Evolutionary conservation across 495 filamentous ascomycete genomes (phyloP).

Genomic region (Penicillium subrubescens): DNA sequence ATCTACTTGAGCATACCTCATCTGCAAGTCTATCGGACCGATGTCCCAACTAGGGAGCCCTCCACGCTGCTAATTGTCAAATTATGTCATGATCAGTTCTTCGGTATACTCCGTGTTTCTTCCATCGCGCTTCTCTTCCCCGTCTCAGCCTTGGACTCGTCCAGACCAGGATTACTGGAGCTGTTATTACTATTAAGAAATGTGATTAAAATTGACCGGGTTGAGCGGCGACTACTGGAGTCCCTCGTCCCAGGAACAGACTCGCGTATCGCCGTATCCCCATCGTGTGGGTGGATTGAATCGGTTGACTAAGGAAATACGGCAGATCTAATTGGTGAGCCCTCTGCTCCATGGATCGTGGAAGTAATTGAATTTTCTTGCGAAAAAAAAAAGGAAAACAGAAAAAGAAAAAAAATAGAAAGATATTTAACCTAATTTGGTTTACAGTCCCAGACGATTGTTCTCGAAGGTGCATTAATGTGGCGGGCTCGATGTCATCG

Average conservation of each 20-base stretch:
- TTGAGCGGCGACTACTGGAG: constrained; percentile 12
- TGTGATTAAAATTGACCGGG: constrained; percentile 25
- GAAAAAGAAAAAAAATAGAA: not conserved
- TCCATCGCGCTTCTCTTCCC: not conserved
- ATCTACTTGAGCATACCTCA: not conserved
- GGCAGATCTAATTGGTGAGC: constrained; percentile 18
- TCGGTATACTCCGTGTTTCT: constrained; percentile 10
- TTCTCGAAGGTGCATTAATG: constrained; percentile 1
- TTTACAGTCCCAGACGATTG: not conserved
- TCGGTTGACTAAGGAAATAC: constrained; percentile 15
- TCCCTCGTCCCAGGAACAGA: constrained; percentile 22
- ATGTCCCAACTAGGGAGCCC: constrained; percentile 22
- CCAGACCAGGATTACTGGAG: constrained; percentile 3
- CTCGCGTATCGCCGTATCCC: constrained; percentile 3
- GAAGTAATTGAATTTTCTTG: constrained; percentile 1
- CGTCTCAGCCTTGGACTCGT: not conserved
- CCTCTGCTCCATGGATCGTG: constrained; percentile 6
- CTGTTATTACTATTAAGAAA: not conserved
- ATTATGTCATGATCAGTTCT: constrained; percentile 11
- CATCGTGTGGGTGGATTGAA: constrained; percentile 6
- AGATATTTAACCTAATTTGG: not conserved
- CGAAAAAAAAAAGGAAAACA: not conserved
- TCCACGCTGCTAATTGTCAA: constrained; percentile 6
- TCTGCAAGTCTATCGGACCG: constrained; percentile 6
- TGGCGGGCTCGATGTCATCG: constrained; percentile 14